These are phyloP conservation scores for Trichoderma koningii DNA, from an alignment of 2,329 filamentous ascomycete genomes.

Conservation along the genomic window DNA sequence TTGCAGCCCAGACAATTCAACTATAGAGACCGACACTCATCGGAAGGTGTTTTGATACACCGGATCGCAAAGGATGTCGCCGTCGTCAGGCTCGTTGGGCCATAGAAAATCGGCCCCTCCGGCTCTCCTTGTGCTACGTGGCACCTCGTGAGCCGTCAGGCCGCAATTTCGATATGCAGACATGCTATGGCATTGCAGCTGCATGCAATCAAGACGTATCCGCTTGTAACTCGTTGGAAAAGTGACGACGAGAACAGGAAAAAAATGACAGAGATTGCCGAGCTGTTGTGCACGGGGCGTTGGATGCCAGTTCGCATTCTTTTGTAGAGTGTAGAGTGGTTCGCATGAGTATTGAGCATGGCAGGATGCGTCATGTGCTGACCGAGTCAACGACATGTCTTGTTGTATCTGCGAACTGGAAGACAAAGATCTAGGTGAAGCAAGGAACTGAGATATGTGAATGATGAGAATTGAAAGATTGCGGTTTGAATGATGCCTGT, in stretches of 20 bases:
- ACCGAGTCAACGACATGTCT: slow-evolving; percentile 9
- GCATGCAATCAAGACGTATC: background rate
- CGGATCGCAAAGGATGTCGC: background rate
- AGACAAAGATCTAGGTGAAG: background rate
- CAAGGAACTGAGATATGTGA: too few species aligned
- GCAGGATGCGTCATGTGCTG: background rate
- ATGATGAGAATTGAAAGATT: too few species aligned
- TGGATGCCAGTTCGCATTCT: background rate
- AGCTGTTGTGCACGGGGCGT: background rate
- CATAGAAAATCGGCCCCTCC: background rate
- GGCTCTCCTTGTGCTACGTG: slow-evolving; percentile 1
- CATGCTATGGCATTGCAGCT: background rate
- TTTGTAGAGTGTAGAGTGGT: background rate
- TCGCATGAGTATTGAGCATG: background rate
- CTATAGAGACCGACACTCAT: background rate
- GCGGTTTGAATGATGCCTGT: too few species aligned
- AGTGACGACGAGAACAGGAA: too few species aligned
- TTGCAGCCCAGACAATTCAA: background rate
- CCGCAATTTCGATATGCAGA: background rate
- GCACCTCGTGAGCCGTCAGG: background rate
- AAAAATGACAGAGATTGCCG: slow-evolving; percentile 3
- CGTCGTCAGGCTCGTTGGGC: slow-evolving; percentile 9
- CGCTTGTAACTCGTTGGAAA: background rate
- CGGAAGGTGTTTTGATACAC: background rate
- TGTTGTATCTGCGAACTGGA: background rate